Evolutionary conservation across 2,329 filamentous ascomycete genomes (phyloP), one percentile per base, ranked within the genome.

Genomic region (Curvularia spicifera): DNA sequence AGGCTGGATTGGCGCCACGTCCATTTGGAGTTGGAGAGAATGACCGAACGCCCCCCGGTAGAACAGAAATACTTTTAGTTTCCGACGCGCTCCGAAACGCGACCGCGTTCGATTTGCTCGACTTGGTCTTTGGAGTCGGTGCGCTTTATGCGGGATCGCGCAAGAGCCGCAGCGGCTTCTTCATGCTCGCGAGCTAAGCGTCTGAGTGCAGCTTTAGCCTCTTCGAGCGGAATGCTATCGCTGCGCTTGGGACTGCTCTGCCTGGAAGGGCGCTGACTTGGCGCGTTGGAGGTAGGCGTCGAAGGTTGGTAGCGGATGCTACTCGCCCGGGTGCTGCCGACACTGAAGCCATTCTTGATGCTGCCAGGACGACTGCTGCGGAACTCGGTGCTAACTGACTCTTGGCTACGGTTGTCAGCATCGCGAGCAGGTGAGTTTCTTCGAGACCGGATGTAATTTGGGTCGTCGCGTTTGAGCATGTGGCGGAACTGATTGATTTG

Each of bases 401-500:
- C 70, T 53, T 74, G 67, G 51, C 70, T 72, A 15, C 54, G 62
- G 29, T 60, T 51, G 49, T 61, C 65, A 47, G 31, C 22, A 20
- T 68, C 65, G 45, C 62, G 65, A 1, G 70, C 69, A 31, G 64
- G 62, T 3, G 70, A 73, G 28, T 64, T 66, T 18, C 54, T 65
- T 9, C 70, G 64, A 2, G 66, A 69, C 10, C 64, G 63, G 31
- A 68, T 57, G 45, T 73, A 78, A 15, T 72, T 66, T 9, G 76
- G 76, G 39, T 77, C 74, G 56, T 78, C 76, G 60, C 72, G 68
- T 55, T 73, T 74, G 46, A 73, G 60, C 76, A 78, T 78, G 49
- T 76, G 74, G 8, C 76, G 70, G 61, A 78, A 78, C 10, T 66
- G 58, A n/a, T 70, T 62, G 42, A 76, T 78, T 51, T 76, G 72